Evolutionary conservation across 2,329 filamentous ascomycete species (phyloP).

Genomic region (Graphiopsis chlorocephala): DNA sequence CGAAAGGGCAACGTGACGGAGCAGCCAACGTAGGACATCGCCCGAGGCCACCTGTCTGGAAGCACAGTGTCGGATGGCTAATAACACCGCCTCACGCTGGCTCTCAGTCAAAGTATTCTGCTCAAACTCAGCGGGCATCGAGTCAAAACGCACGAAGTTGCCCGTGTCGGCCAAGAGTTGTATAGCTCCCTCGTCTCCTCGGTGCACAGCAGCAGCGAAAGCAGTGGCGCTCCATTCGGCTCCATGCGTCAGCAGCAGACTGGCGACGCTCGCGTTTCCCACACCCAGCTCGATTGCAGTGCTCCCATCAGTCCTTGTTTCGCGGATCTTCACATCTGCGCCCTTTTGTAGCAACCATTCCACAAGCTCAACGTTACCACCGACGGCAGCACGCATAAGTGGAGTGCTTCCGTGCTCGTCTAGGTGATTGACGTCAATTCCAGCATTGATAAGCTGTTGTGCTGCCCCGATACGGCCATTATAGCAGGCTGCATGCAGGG

Average conservation of each 20-base stretch:
- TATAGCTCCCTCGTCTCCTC: constrained; percentile 13
- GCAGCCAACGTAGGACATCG: neutral
- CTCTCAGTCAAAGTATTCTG: neutral
- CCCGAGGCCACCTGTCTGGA: neutral
- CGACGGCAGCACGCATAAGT: constrained; percentile 19
- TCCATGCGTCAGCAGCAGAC: constrained; percentile 10
- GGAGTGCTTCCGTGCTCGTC: constrained; percentile 19
- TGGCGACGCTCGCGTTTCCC: neutral
- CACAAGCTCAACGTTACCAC: constrained; percentile 15
- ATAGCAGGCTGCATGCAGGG: constrained; percentile 19
- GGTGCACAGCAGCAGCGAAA: constrained; percentile 15
- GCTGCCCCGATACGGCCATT: constrained; percentile 17
- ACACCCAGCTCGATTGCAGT: neutral
- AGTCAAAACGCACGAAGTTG: constrained; percentile 1
- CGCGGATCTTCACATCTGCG: neutral
- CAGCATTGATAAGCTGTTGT: constrained; percentile 3
- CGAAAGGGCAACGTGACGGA: neutral
- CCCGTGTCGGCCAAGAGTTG: constrained; percentile 11
- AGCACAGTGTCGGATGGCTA: neutral
- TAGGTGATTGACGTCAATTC: constrained; percentile 16
- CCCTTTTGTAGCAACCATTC: constrained; percentile 5
- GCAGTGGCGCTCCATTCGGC: constrained; percentile 17
- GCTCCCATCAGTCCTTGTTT: neutral
- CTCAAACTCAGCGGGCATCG: neutral
- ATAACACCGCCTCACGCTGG: neutral